Evolutionary conservation across 2,329 filamentous ascomycete species (phyloP).

Genomic region (Lasiodiplodia gonubiensis): DNA sequence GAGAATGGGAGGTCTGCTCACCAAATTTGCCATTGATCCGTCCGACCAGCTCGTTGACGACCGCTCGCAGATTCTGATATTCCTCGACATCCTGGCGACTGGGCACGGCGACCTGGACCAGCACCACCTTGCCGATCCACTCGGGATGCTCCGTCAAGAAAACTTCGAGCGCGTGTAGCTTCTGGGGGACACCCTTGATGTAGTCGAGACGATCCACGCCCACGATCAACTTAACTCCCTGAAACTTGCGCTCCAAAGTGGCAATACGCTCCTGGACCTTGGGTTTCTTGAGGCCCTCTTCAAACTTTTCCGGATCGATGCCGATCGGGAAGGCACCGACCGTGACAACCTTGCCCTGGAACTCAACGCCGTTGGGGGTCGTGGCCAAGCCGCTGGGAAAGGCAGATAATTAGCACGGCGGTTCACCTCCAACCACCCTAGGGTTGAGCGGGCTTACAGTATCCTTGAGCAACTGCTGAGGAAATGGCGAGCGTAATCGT

Average conservation of each 20-base stretch:
- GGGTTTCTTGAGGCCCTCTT: constrained; percentile 82
- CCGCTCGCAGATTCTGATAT: constrained; percentile 93
- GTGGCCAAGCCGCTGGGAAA: constrained; percentile 67
- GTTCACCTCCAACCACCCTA: not conserved
- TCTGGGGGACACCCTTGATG: constrained; percentile 98
- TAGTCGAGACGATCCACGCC: constrained; percentile 97
- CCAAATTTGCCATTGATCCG: constrained; percentile 96
- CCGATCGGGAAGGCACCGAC: constrained; percentile 97
- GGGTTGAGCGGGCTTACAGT: constrained; percentile 60
- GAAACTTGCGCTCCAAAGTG: constrained; percentile 85
- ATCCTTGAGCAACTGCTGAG: constrained; percentile 96
- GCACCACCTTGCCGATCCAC: constrained; percentile 96
- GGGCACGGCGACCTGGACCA: constrained; percentile 95
- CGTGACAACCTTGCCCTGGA: constrained; percentile 83
- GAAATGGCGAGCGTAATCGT: constrained; percentile 98
- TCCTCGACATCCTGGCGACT: constrained; percentile 96
- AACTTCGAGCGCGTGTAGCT: constrained; percentile 93
- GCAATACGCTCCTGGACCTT: constrained; percentile 88
- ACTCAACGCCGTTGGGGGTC: constrained; percentile 91
- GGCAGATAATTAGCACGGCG: constrained; percentile 28
- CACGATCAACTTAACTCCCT: constrained; percentile 94
- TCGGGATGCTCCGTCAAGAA: constrained; percentile 97
- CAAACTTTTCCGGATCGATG: constrained; percentile 96
- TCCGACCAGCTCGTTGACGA: constrained; percentile 95
- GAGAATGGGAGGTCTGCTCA: constrained; percentile 40